phyloP scores from a whole-genome alignment of 352 stramenopile species.

The Pythium periplocum region DNA sequence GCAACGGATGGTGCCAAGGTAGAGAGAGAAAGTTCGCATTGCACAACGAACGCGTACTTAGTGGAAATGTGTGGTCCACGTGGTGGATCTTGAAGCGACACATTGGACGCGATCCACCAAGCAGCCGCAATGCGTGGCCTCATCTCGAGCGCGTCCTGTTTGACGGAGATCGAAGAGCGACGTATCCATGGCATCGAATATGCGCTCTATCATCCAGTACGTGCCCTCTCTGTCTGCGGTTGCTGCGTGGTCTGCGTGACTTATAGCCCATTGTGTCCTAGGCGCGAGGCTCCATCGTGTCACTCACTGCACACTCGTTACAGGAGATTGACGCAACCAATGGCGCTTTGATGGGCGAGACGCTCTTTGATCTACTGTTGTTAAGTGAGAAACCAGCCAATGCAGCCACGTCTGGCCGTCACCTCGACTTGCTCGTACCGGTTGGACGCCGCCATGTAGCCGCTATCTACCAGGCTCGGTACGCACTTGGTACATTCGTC shows the following conservation, averaged over 20 bases:
- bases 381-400: not conserved
- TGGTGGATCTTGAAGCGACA: not conserved
- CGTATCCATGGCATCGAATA: constrained; percentile 15
- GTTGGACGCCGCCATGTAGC: too few relatives aligned
- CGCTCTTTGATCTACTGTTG: constrained; percentile 55
- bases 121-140: not conserved
- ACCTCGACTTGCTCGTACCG: too few relatives aligned
- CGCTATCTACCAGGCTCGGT: constrained; percentile 41
- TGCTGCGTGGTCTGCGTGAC: not conserved
- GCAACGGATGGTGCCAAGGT: too few relatives aligned
- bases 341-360: constrained; percentile 48
- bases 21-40: too few relatives aligned
- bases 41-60: not conserved
- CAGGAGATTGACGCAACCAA: constrained; percentile 59
- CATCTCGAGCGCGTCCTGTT: not conserved
- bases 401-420: too few relatives aligned
- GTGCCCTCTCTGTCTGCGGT: not conserved
- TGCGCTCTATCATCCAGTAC: constrained; percentile 15
- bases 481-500: not conserved
- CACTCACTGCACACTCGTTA: constrained; percentile 44
- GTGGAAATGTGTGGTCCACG: not conserved
- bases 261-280: not conserved
- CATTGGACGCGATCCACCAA: constrained; percentile 2
- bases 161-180: constrained; percentile 17
- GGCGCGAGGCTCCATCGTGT: constrained; percentile 24